phyloP scores from a whole-genome alignment of 2,329 filamentous ascomycete species.

The Lojkania enalia region DNA sequence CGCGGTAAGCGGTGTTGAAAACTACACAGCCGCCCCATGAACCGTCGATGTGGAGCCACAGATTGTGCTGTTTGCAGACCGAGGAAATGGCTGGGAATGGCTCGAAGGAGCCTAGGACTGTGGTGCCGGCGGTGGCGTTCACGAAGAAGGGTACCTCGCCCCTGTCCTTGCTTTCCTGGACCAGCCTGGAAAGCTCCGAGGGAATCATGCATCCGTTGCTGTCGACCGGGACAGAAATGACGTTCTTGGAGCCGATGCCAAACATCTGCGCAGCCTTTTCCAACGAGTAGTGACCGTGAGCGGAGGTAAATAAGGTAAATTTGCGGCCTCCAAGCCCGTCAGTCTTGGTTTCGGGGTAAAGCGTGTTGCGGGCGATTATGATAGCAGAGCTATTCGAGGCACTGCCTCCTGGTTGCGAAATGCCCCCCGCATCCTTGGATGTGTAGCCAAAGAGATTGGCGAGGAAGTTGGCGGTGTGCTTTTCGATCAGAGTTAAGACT shows the following conservation, averaged over 20 bases:
- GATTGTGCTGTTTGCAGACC: conserved; percentile 69
- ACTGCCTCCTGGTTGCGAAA: conserved; percentile 78
- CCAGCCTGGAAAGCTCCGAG: conserved; percentile 63
- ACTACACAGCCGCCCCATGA: conserved; percentile 86
- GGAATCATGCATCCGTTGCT: conserved; percentile 71
- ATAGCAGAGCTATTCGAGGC: conserved; percentile 85
- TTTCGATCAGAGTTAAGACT: conserved; percentile 84
- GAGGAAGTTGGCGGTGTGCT: conserved; percentile 72
- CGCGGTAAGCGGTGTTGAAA: conserved; percentile 65
- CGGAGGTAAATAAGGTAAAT: conserved; percentile 85
- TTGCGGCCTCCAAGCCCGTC: conserved; percentile 65
- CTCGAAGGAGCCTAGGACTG: conserved; percentile 87
- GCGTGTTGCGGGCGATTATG: conserved; percentile 81
- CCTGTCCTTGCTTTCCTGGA: conserved; percentile 63
- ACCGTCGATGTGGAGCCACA: conserved; percentile 94
- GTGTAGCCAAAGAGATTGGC: conserved; percentile 66
- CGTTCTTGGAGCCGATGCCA: conserved; percentile 76
- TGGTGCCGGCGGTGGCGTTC: conserved; percentile 93
- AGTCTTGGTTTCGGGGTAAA: conserved; percentile 78
- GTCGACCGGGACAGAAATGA: conserved; percentile 77
- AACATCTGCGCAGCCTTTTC: conserved; percentile 93
- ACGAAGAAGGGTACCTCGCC: conserved; percentile 89
- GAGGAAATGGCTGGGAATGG: conserved; percentile 70
- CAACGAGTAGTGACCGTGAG: conserved; percentile 90
- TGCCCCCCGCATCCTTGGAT: conserved; percentile 65